Base-by-base conservation (phyloP, 78 protist species). In the Creolimax fragrantissima region DNA sequence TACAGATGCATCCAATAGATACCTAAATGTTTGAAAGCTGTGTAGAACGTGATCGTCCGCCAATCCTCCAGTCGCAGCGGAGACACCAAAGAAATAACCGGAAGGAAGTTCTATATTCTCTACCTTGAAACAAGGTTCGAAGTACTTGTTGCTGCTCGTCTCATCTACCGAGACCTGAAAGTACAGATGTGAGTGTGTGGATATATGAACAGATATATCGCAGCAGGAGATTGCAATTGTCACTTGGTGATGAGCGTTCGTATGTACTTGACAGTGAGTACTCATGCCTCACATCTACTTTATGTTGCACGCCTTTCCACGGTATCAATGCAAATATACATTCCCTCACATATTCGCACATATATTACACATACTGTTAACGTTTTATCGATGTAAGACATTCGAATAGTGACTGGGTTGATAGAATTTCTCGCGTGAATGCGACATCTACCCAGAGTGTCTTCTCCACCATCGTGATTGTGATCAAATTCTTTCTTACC, bases 1-100 rank as follows among this genome's bases (percentile, higher is more conserved):
- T n/a, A n/a, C n/a, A n/a, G n/a, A n/a, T n/a, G n/a, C 1, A 0
- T 58, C 0, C 1, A 0, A 58, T 58, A 58, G 39, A 17, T 58
- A 58, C 74, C 74, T 58, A 24, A 58, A 58, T 32, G 74, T 58
- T 58, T 58, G 74, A 58, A 58, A 58, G 39, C 39, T 32, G 39
- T 58, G 74, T 24, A 58, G 39, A 58, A 58, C 92, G 88, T 84
- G 88, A 84, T 84, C 45, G 45, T 84, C 96, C 3, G 93, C 88
- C n/a, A 94, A 41, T 7, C 66, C 93, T 81, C 96, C 96, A 2
- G 96, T 95, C 24, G 91, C 47, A 24, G 96, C 96, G 2, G 95
- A 42, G 43, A 93, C 2, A 39, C 96, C 96, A 3, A 91, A 81
- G 94, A 81, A 89, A 43, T 86, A 91, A 6, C 90, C 84, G 3